These are phyloP conservation scores for Zizania palustris DNA, from an alignment of 202 grass and related monocot genomes.

Conservation along the genomic window DNA sequence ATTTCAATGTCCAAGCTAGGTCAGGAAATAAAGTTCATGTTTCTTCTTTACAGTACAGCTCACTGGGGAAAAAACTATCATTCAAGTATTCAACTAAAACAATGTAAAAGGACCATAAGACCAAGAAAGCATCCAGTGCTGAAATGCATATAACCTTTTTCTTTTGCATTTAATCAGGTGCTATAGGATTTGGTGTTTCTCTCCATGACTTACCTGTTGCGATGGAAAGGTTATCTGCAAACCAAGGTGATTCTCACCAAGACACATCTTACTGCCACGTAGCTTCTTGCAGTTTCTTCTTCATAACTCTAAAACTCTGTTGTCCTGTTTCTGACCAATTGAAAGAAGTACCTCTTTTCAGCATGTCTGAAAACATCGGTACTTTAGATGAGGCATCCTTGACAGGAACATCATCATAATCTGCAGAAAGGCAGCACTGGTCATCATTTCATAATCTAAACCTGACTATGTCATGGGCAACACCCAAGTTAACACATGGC, in stretches of 20 bases:
- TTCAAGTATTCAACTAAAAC: slow-evolving; percentile 20
- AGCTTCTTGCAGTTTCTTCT: slow-evolving; percentile 79
- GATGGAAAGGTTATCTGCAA: slow-evolving; percentile 22
- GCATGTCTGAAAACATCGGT: slow-evolving; percentile 65
- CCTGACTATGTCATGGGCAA: too few species aligned
- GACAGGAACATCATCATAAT: slow-evolving; percentile 70
- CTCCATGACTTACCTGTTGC: slow-evolving; percentile 15
- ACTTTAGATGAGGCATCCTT: slow-evolving; percentile 48
- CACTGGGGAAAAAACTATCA: not conserved
- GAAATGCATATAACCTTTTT: not conserved
- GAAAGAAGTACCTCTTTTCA: slow-evolving; percentile 63
- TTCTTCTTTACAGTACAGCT: not conserved
- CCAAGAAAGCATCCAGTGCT: slow-evolving; percentile 8
- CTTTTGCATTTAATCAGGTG: slow-evolving; percentile 18
- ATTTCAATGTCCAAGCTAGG: slow-evolving; percentile 11
- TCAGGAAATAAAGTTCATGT: not conserved
- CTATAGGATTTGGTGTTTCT: slow-evolving; percentile 12
- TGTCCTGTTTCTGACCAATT: slow-evolving; percentile 77
- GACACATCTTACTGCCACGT: slow-evolving; percentile 57
- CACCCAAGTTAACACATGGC: too few species aligned
- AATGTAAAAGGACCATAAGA: slow-evolving; percentile 28
- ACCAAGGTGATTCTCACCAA: slow-evolving; percentile 41
- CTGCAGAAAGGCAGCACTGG: slow-evolving; percentile 51
- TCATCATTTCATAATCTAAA: slow-evolving; percentile 19
- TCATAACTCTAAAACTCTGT: slow-evolving; percentile 67